Conservation (phyloP, 441 rosid species). For the Isatis lusitanica region DNA sequence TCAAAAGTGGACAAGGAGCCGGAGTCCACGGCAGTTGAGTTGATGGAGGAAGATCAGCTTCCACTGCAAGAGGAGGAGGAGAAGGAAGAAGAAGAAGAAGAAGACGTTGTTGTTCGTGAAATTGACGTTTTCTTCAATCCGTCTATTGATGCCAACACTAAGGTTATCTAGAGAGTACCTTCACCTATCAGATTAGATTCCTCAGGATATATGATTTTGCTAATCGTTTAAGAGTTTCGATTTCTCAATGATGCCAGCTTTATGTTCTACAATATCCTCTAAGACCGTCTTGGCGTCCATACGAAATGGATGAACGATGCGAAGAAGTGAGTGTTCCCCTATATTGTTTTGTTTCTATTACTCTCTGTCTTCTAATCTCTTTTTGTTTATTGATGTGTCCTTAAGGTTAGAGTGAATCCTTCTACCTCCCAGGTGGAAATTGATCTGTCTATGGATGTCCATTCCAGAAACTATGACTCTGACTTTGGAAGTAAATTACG, state of each 20-base stretch:
- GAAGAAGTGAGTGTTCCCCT: slow-evolving; percentile 51
- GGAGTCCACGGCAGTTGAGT: slow-evolving; percentile 31
- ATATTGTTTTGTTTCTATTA: background rate
- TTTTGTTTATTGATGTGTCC: slow-evolving; percentile 13
- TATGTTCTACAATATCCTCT: slow-evolving; percentile 85
- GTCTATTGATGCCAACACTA: slow-evolving; percentile 47
- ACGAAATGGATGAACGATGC: slow-evolving; percentile 80
- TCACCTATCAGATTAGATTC: background rate
- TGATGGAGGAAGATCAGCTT: slow-evolving; percentile 44
- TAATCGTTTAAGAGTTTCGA: background rate
- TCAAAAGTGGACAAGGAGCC: slow-evolving; percentile 33
- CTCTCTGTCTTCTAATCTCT: background rate
- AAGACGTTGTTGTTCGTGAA: slow-evolving; percentile 83
- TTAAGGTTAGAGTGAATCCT: slow-evolving; percentile 82
- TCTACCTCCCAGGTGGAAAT: slow-evolving; percentile 55
- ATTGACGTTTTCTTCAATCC: slow-evolving; percentile 81
- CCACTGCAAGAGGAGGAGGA: slow-evolving; percentile 7
- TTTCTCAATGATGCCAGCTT: slow-evolving; percentile 45
- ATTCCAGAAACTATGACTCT: slow-evolving; percentile 56
- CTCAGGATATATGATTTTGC: background rate
- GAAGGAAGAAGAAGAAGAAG: slow-evolving; percentile 34
- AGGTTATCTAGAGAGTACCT: slow-evolving; percentile 39
- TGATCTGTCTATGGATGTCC: slow-evolving; percentile 63
- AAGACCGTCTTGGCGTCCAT: slow-evolving; percentile 87
- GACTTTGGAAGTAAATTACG: slow-evolving; percentile 38